A percentile compares a stretch with the other conserved stretches of the same genome.
These are phyloP conservation scores for Desmodesmus armatus DNA, from an alignment of 139 green algal genomes.

Conservation along the genomic window DNA sequence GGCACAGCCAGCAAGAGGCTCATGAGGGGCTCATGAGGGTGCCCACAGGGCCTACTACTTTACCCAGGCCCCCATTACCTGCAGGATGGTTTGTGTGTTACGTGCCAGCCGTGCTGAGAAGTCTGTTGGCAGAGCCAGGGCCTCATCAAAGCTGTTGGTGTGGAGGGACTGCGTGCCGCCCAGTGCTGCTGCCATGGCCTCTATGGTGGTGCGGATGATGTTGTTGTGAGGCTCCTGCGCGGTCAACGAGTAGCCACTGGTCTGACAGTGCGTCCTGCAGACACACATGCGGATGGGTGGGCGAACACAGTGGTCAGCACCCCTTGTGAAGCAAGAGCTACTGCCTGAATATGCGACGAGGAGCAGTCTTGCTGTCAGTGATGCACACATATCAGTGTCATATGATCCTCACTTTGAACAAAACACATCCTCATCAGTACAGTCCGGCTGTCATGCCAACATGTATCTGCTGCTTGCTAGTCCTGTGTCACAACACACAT, in stretches of 20 bases:
- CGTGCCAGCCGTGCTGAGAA: slow-evolving; percentile 67
- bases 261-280: slow-evolving; percentile 80
- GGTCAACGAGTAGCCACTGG: slow-evolving; percentile 61
- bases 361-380: too few species aligned
- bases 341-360: too few species aligned
- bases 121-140: slow-evolving; percentile 77
- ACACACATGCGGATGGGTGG: slow-evolving; percentile 51
- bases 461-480: too few species aligned
- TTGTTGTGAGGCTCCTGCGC: slow-evolving; percentile 72
- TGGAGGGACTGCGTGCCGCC: slow-evolving; percentile 82
- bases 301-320: background rate
- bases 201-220: slow-evolving; percentile 64
- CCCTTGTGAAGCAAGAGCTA: too few species aligned
- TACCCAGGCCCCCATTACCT: background rate
- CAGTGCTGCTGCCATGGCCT: slow-evolving; percentile 72
- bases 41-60: too few species aligned
- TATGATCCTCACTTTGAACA: too few species aligned
- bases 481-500: too few species aligned
- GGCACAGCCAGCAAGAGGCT: too few species aligned
- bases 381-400: too few species aligned
- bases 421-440: too few species aligned
- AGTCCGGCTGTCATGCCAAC: too few species aligned
- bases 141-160: slow-evolving; percentile 83
- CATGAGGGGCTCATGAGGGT: too few species aligned
- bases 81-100: slow-evolving; percentile 79